These are phyloP conservation scores for Neurospora cerealis DNA, from an alignment of 495 filamentous ascomycete genomes.

Conservation along the genomic window DNA sequence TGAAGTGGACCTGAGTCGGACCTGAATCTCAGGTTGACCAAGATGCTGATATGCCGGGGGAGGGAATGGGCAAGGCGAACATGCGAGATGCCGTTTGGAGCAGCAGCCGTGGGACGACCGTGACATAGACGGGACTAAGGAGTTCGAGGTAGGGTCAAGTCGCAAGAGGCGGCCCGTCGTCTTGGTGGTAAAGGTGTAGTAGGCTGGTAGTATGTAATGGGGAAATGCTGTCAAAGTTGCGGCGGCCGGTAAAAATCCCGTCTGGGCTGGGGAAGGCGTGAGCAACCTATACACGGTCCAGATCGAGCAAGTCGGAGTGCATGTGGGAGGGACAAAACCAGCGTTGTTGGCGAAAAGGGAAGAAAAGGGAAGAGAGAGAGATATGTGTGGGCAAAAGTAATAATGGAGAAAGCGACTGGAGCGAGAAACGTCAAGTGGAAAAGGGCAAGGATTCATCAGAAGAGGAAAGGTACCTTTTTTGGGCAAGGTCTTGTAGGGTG, in stretches of 20 bases:
- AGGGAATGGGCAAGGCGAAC: background rate
- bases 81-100: background rate
- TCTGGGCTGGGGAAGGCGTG: slow-evolving; percentile 1
- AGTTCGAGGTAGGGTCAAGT: background rate
- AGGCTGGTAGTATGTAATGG: background rate
- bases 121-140: background rate
- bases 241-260: background rate
- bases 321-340: slow-evolving; percentile 7
- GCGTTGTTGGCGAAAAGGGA: slow-evolving; percentile 8
- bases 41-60: background rate
- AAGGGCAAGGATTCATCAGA: slow-evolving; percentile 7
- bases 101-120: background rate
- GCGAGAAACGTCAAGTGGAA: slow-evolving; percentile 18
- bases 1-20: background rate
- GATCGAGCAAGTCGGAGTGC: slow-evolving; percentile 8
- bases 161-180: background rate
- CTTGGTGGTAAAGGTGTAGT: background rate
- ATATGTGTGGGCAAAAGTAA: slow-evolving; percentile 25
- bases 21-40: background rate
- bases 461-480: slow-evolving; percentile 3
- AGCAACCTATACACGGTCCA: slow-evolving; percentile 5
- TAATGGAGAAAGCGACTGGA: slow-evolving; percentile 27
- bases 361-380: slow-evolving; percentile 18
- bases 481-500: slow-evolving; percentile 12
- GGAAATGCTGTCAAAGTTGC: background rate